Evolutionary conservation across 805 yeast species (phyloP), one percentile per base, ranked within the genome.

Genomic region (Saccharomyces cerevisiae): DNA sequence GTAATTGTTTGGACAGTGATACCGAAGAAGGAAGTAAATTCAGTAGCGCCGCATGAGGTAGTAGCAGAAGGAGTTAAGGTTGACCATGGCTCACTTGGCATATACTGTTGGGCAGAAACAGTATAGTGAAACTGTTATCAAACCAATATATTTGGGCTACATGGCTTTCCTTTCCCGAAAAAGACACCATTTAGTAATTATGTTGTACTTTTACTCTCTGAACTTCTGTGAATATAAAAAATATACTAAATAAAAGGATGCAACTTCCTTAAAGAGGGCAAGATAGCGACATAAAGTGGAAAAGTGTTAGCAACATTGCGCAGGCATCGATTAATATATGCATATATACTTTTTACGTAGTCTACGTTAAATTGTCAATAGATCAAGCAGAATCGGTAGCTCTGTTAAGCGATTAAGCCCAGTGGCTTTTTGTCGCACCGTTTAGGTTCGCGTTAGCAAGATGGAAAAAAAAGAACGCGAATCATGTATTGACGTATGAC

Each of bases 21-120:
- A 73, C 90, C 92, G 64, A 85, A 85, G 48, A 78, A 65, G 49
- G 73, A 69, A 46, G 79, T 57, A 76, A 79, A 79, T 61, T 80
- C 81, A 50, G 87, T 79, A 55, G 76, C 60, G 58, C 82, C 85
- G 63, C 84, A 82, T 14, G 80, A 58, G 60, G 78, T 77, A 43
- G 80, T 68, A 46, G 78, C 79, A 46, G 71, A 54, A 62, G 94
- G 90, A 46, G 90, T 85, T 69, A 85, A 76, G 51, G 89, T 83
- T 52, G 85, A 69, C 86, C 86, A 85, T 59, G 83, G 79, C 52
- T 80, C 82, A 55, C 82, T 71, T 54, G 87, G 85, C 57, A 80
- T 79, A 64, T 79, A 79, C 53, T 87, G 87, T 43, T 84, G 84
- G 54, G 67, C 63, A 22, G 77, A 59, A 29, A 81, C 74, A 30